Evolutionary conservation across 306 rosid species (phyloP), one percentile per base, ranked within the genome.

Genomic region (Cajanus cajan): DNA sequence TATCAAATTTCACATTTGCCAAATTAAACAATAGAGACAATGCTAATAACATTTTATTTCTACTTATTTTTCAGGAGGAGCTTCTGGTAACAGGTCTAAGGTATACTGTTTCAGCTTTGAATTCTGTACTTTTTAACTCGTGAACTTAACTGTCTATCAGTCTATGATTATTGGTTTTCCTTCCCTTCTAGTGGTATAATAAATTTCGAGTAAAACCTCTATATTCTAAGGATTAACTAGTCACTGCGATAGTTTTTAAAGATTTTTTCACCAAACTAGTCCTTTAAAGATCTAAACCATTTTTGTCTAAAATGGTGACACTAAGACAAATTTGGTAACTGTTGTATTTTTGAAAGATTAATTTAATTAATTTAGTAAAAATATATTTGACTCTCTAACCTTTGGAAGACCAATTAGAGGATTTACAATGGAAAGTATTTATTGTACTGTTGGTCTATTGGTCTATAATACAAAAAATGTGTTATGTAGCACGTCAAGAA

Each of bases 1-100:
- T 59, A 12, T 65, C 74, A 67, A 67, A 66, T 67, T 78, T 65
- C 18, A 40, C 64, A 28, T 41, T 19, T 41, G 1, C 4, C 14
- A 40, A 4, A 78, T 61, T 41, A 19, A 33, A 68, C 40, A 25
- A 48, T 28, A 44, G 47, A 31, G 36, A 48, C 48, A 7, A 66
- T 72, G 34, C 41, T 14, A 82, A 19, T 15, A 73, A 41, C 37
- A 25, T 61, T 68, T 59, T 22, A 16, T 12, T 40, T 77, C 37
- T 77, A 22, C 73, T 12, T 48, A 48, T 14, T 74, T 87, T 88
- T 43, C 85, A 89, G 97, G 91, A 48, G 85, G 86, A 75, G 80
- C 86, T 83, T 79, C 22, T 48, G 88, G 81, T 68, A 83, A 77
- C 69, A 22, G n/a, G 18, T 12, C 88, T 69, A 86, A 88, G 96